A percentile compares a stretch with the other conserved stretches of the same genome.
phyloP scores from a whole-genome alignment of 768 basidiomycete genomes.

The Pleurotus tuoliensis region DNA sequence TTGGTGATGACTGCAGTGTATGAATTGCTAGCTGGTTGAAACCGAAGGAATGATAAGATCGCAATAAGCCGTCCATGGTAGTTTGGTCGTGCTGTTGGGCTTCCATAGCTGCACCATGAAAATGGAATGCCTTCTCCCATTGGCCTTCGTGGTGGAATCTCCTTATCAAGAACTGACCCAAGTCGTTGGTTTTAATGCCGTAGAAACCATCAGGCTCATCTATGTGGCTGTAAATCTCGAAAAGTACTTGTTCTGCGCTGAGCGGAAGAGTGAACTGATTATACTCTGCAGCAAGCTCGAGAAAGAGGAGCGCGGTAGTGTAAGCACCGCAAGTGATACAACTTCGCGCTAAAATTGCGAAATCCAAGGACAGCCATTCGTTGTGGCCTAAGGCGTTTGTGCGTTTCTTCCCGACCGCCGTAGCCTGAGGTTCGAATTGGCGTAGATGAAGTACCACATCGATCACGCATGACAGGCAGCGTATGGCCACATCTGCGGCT shows the following conservation, averaged over 20 bases:
- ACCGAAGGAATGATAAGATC: conserved; percentile 85
- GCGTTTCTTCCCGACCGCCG: neutral
- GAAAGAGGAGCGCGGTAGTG: conserved; percentile 85
- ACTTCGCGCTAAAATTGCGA: conserved; percentile 61
- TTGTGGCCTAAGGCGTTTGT: conserved; percentile 49
- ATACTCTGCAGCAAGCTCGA: conserved; percentile 73
- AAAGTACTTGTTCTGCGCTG: conserved; percentile 68
- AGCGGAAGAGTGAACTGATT: conserved; percentile 21
- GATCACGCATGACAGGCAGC: conserved; percentile 60
- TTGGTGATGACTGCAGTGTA: conserved; percentile 45
- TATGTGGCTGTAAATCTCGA: conserved; percentile 91
- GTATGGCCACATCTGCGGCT: conserved; percentile 29
- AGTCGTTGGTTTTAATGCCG: conserved; percentile 77
- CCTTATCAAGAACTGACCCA: conserved; percentile 75
- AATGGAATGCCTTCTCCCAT: conserved; percentile 88
- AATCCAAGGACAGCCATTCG: conserved; percentile 82
- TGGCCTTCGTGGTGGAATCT: conserved; percentile 91
- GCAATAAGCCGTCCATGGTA: conserved; percentile 63
- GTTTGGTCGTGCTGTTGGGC: conserved; percentile 38
- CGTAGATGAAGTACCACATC: conserved; percentile 80
- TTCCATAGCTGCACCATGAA: conserved; percentile 84
- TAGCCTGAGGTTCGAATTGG: conserved; percentile 44
- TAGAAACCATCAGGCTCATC: conserved; percentile 99
- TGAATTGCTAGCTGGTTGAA: conserved; percentile 84
- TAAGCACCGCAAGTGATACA: conserved; percentile 80